Evolutionary conservation across 2,329 filamentous ascomycete genomes (phyloP).

Genomic region (Clonostachys sp.): DNA sequence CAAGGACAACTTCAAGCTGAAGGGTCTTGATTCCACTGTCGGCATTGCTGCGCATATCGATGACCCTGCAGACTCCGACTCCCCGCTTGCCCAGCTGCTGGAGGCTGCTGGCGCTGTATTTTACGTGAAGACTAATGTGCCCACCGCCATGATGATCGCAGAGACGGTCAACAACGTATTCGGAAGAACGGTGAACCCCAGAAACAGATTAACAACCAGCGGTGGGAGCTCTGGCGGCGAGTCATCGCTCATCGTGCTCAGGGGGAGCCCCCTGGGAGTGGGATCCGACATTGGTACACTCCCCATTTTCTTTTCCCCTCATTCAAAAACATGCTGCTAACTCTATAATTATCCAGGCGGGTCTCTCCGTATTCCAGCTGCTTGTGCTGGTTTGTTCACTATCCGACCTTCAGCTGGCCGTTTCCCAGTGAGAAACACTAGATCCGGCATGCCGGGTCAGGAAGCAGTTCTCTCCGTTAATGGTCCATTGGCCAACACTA

Average conservation of each 20-base stretch:
- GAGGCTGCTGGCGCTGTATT: slow-evolving; percentile 44
- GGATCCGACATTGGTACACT: slow-evolving; percentile 55
- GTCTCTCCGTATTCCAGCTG: slow-evolving; percentile 35
- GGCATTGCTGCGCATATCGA: slow-evolving; percentile 60
- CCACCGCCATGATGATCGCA: slow-evolving; percentile 65
- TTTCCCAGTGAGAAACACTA: neutral
- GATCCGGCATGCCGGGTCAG: slow-evolving; percentile 3
- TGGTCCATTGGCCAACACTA: neutral
- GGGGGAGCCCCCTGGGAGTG: slow-evolving; percentile 55
- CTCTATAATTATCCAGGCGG: slow-evolving; percentile 18
- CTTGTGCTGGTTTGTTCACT: slow-evolving; percentile 35
- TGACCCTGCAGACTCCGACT: slow-evolving; percentile 43
- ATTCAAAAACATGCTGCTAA: neutral
- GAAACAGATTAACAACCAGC: slow-evolving; percentile 52
- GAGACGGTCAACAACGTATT: slow-evolving; percentile 63
- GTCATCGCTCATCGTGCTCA: slow-evolving; percentile 54
- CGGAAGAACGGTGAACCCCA: slow-evolving; percentile 58
- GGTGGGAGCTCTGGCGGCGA: slow-evolving; percentile 68
- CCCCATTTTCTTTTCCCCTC: neutral
- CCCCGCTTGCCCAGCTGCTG: slow-evolving; percentile 34
- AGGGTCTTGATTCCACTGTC: slow-evolving; percentile 54
- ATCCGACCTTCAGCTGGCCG: slow-evolving; percentile 23
- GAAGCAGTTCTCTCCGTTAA: slow-evolving; percentile 1
- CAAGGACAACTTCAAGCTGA: slow-evolving; percentile 67
- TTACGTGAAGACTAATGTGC: slow-evolving; percentile 54